These are phyloP conservation scores for Ogataea populi-albae DNA, from an alignment of 805 yeast genomes.

Conservation along the genomic window DNA sequence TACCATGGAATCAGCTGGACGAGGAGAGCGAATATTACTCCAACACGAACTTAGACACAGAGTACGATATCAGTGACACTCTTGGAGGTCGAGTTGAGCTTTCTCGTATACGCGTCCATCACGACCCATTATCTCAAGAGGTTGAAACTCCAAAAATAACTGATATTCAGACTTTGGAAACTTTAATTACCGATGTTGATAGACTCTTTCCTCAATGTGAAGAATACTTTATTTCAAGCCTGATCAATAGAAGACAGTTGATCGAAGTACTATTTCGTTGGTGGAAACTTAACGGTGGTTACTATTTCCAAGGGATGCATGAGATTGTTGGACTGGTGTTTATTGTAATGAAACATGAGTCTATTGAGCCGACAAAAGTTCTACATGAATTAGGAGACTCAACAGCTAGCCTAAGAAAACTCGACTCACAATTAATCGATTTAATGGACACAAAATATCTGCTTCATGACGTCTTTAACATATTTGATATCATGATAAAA, in stretches of 20 bases:
- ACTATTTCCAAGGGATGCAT: constrained; percentile 52
- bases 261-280: constrained; percentile 46
- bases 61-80: constrained; percentile 27
- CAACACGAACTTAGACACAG: constrained; percentile 10
- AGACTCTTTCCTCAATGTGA: constrained; percentile 47
- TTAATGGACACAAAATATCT: constrained; percentile 39
- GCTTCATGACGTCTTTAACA: constrained; percentile 41
- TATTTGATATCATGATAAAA: constrained; percentile 39
- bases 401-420: constrained; percentile 5
- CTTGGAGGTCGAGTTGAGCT: constrained; percentile 13
- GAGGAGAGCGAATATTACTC: constrained; percentile 23
- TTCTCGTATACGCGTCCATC: constrained; percentile 16
- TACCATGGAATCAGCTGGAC: constrained; percentile 36
- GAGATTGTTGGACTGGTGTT: constrained; percentile 50
- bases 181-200: constrained; percentile 49
- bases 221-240: constrained; percentile 27
- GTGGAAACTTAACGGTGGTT: constrained; percentile 41
- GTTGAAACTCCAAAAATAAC: constrained; percentile 8
- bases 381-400: too few species aligned
- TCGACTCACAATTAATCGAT: constrained; percentile 32
- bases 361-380: constrained; percentile 17
- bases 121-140: constrained; percentile 20
- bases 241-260: constrained; percentile 28
- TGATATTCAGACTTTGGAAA: constrained; percentile 40
- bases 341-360: constrained; percentile 39